Evolutionary conservation across 2,329 filamentous ascomycete genomes (phyloP), one percentile per base, ranked within the genome.

Genomic region (Ophiostoma ips): DNA sequence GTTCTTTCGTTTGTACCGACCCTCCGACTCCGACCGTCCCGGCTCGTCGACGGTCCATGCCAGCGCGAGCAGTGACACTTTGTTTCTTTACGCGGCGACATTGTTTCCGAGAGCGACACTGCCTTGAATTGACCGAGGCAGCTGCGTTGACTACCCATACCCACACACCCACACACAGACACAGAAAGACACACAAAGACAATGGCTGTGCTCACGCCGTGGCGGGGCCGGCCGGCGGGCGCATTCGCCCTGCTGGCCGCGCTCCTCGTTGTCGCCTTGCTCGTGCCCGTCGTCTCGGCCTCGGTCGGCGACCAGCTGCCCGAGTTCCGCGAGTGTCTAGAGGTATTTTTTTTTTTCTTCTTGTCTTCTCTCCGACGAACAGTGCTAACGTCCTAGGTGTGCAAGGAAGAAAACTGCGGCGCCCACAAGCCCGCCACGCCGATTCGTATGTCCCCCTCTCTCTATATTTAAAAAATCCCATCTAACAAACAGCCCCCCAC

Each of bases 311-410:
- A 98, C 65, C 76, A 79, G 50, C 71, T 95, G 53, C 87, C 87
- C 16, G 88, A 94, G 60, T 98, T 98, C 64, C 76, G 74, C 62
- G 73, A 88, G 64, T 98, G 92, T 64, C 78, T 96, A 49, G 68
- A 87, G 72, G n/a, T n/a, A n/a, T n/a, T n/a, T n/a, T n/a, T n/a
- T n/a, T n/a, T n/a, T n/a, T n/a, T n/a, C n/a, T n/a, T n/a, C n/a
- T n/a, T n/a, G n/a, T n/a, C n/a, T n/a, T n/a, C n/a, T n/a, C n/a
- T n/a, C n/a, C n/a, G n/a, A 90, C 94, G 70, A 56, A 69, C 65
- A 43, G 21, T 5, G 30, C 15, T 47, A 51, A 54, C 95, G 87
- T n/a, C n/a, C n/a, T n/a, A n/a, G n/a, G 73, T 90, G 58, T 96
- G 90, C 71, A 71, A 77, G 62, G 66, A 72, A 41, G 81, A 90